Evolutionary conservation across 116 monocot genomes (phyloP).

Genomic region (Posidonia oceanica): DNA sequence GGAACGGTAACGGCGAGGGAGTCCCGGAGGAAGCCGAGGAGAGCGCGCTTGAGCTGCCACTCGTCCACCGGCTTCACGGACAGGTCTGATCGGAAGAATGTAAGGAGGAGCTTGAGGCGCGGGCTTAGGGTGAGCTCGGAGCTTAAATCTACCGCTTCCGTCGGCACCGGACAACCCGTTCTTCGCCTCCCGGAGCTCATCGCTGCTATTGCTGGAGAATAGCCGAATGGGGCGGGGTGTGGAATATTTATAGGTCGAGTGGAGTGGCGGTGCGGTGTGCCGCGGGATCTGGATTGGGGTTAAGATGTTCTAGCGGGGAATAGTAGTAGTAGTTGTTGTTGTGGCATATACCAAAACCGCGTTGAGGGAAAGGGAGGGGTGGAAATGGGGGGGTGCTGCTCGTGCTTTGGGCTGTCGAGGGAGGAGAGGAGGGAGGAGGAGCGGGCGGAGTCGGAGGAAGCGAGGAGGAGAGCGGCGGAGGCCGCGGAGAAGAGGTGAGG

Average conservation of each 20-base stretch:
- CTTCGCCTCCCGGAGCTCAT: slow-evolving; percentile 16
- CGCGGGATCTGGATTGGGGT: neutral
- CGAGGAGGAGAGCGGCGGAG: slow-evolving; percentile 52
- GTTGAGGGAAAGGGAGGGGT: neutral
- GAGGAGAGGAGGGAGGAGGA: slow-evolving; percentile 53
- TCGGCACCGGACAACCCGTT: slow-evolving; percentile 18
- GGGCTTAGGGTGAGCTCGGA: slow-evolving; percentile 57
- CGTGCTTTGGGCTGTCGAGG: slow-evolving; percentile 39
- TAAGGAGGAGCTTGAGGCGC: slow-evolving; percentile 61
- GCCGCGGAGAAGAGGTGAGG: slow-evolving; percentile 56
- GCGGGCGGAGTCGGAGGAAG: slow-evolving; percentile 51
- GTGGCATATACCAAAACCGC: neutral
- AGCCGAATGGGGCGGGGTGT: too few relatives aligned
- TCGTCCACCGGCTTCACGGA: slow-evolving; percentile 81
- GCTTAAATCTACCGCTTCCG: slow-evolving; percentile 34
- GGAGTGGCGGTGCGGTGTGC: neutral
- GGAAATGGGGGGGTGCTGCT: slow-evolving; percentile 6
- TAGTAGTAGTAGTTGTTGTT: neutral
- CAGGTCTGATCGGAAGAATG: slow-evolving; percentile 80
- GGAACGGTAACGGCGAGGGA: slow-evolving; percentile 37
- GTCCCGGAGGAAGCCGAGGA: slow-evolving; percentile 71
- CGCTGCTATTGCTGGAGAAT: too few relatives aligned
- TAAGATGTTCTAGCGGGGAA: neutral
- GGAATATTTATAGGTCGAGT: neutral
- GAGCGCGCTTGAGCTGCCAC: slow-evolving; percentile 71